Conservation (phyloP, 2,329 filamentous ascomycete genomes). For the Fonsecaea erecta region DNA sequence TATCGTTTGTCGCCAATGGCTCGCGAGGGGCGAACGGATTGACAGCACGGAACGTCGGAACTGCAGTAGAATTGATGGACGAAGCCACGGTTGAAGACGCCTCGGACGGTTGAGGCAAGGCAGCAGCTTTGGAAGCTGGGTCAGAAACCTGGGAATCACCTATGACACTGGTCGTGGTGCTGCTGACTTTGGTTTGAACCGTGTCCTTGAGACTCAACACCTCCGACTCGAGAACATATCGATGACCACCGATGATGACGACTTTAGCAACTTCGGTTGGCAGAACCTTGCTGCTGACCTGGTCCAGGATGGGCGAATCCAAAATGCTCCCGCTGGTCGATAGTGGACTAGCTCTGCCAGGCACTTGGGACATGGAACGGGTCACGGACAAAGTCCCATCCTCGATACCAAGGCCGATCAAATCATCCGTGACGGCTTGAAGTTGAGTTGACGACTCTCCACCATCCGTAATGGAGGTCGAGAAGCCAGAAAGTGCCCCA, state of each 20-base stretch:
- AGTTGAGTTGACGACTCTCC: not conserved
- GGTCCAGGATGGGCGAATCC: constrained; percentile 26
- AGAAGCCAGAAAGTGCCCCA: constrained; percentile 19
- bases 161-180: not conserved
- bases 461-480: not conserved
- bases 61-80: not conserved
- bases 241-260: constrained; percentile 18
- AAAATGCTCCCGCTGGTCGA: constrained; percentile 18
- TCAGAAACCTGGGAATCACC: no score
- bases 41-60: not conserved
- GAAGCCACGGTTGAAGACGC: not conserved
- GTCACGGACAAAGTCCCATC: not conserved
- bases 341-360: not conserved
- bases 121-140: not conserved
- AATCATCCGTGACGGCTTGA: constrained; percentile 1
- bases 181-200: not conserved
- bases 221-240: constrained; percentile 21
- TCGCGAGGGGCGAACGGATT: constrained; percentile 29
- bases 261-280: constrained; percentile 13
- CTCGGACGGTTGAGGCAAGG: not conserved
- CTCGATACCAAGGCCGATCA: constrained; percentile 28
- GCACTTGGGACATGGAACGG: not conserved
- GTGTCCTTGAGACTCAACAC: constrained; percentile 13
- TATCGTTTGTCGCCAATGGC: not conserved
- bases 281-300: constrained; percentile 14